Evolutionary conservation across 2,329 filamentous ascomycete genomes (phyloP).

Genomic region (Leptoxyphium fumago): DNA sequence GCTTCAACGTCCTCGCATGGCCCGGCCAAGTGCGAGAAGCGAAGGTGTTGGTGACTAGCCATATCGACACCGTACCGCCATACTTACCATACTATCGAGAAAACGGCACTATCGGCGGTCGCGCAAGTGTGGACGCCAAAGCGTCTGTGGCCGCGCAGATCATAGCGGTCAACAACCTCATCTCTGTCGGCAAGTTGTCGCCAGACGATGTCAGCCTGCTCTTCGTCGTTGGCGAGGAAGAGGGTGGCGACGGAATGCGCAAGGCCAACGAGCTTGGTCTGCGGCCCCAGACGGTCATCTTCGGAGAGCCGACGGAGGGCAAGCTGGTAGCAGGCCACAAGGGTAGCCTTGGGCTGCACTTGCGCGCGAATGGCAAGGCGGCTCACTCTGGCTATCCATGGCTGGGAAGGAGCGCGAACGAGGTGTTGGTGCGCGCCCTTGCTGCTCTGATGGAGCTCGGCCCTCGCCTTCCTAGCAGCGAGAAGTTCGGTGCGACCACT

Average conservation of each 20-base stretch:
- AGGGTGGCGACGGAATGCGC: slow-evolving; percentile 65
- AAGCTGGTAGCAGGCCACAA: slow-evolving; percentile 87
- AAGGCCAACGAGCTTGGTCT: slow-evolving; percentile 33
- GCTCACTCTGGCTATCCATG: slow-evolving; percentile 89
- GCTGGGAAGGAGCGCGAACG: slow-evolving; percentile 74
- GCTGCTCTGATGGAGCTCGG: slow-evolving; percentile 47
- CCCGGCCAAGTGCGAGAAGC: slow-evolving; percentile 35
- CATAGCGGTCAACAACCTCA: slow-evolving; percentile 44
- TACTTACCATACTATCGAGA: slow-evolving; percentile 53
- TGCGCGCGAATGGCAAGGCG: slow-evolving; percentile 58
- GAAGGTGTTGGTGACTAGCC: slow-evolving; percentile 55
- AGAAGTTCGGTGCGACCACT: slow-evolving; percentile 74
- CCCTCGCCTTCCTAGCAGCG: slow-evolving; percentile 54
- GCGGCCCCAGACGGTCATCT: slow-evolving; percentile 53
- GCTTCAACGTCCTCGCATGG: slow-evolving; percentile 69
- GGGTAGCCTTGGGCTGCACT: slow-evolving; percentile 54
- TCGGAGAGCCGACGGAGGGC: slow-evolving; percentile 84
- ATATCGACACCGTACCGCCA: slow-evolving; percentile 69
- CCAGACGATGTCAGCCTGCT: slow-evolving; percentile 36
- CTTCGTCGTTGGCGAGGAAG: slow-evolving; percentile 71
- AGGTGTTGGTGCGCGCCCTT: slow-evolving; percentile 62
- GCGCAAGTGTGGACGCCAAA: slow-evolving; percentile 54
- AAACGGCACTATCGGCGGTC: slow-evolving; percentile 41
- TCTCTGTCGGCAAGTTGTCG: slow-evolving; percentile 25
- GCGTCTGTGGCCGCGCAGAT: slow-evolving; percentile 55